Evolutionary conservation across 1,284 basidiomycete genomes (phyloP).

Genomic region (Bondarzewia mesenterica): DNA sequence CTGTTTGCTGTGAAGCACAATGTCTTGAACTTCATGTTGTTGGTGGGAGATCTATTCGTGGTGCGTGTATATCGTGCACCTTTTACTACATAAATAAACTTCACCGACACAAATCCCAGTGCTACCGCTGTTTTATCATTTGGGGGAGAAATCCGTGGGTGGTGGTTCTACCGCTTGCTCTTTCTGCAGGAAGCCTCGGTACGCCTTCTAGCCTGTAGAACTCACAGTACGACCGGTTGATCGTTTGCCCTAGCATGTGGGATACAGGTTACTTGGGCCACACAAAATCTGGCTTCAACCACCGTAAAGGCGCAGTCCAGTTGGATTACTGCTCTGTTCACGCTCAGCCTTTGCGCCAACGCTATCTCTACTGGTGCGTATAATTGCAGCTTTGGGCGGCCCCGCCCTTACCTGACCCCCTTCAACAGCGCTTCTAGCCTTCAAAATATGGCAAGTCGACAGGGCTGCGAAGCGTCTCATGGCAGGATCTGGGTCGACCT

Average conservation of each 20-base stretch:
- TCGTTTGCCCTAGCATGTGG: slow-evolving; percentile 2
- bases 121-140: slow-evolving; percentile 15
- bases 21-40: slow-evolving; percentile 9
- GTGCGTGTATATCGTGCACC: slow-evolving; percentile 4
- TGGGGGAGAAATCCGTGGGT: slow-evolving; percentile 14
- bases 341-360: slow-evolving; percentile 13
- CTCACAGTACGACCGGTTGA: not conserved
- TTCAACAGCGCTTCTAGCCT: slow-evolving; percentile 14
- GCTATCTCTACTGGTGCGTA: slow-evolving; percentile 13
- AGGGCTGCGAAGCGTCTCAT: slow-evolving; percentile 1
- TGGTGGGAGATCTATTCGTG: slow-evolving; percentile 14
- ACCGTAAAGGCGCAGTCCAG: slow-evolving; percentile 1
- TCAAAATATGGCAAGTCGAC: slow-evolving; percentile 12
- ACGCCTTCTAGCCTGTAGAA: not conserved
- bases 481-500: not conserved
- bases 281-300: not conserved
- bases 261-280: slow-evolving; percentile 4
- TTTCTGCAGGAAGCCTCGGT: slow-evolving; percentile 12
- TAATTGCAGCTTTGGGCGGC: not conserved
- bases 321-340: slow-evolving; percentile 11
- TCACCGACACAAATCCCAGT: slow-evolving; percentile 2
- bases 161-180: slow-evolving; percentile 8
- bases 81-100: not conserved
- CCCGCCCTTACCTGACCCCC: too few species aligned
- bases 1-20: slow-evolving; percentile 11